Evolutionary conservation across 306 rosid species (phyloP).

Genomic region (Dicorynia guianensis): DNA sequence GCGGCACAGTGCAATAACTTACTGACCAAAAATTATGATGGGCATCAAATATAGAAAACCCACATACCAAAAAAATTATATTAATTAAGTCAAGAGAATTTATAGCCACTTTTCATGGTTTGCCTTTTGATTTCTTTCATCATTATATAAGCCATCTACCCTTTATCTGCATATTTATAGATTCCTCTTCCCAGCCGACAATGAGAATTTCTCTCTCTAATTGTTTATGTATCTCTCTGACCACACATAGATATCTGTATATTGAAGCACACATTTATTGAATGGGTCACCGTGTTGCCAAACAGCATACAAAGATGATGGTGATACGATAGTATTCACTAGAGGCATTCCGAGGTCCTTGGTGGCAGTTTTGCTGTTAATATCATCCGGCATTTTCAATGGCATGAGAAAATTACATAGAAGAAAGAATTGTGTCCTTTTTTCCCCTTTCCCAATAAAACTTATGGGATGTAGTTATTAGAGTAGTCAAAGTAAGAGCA

Average conservation of each 20-base stretch:
- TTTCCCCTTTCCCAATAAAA: too few relatives aligned
- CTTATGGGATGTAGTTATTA: too few relatives aligned
- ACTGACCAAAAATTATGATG: background rate
- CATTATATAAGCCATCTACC: background rate
- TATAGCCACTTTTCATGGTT: background rate
- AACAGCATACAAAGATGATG: slow-evolving; percentile 29
- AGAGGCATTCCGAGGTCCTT: slow-evolving; percentile 12
- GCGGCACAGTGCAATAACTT: slow-evolving; percentile 29
- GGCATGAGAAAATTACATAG: background rate
- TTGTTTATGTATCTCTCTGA: slow-evolving; percentile 15
- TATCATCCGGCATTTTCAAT: slow-evolving; percentile 32
- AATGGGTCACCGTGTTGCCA: slow-evolving; percentile 42
- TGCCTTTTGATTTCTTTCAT: background rate
- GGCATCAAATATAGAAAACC: background rate
- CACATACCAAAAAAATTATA: background rate
- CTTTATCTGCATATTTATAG: background rate
- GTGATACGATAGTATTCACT: slow-evolving; percentile 39
- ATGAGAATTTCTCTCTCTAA: slow-evolving; percentile 15
- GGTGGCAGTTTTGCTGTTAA: slow-evolving; percentile 26
- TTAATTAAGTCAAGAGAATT: background rate
- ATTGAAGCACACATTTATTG: slow-evolving; percentile 1
- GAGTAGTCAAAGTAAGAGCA: too few relatives aligned
- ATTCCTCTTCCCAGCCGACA: slow-evolving; percentile 1
- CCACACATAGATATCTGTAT: background rate
- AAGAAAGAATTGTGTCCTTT: too few relatives aligned